Conservation (phyloP, 2,329 filamentous ascomycete species). For the Aspergillus latus region DNA sequence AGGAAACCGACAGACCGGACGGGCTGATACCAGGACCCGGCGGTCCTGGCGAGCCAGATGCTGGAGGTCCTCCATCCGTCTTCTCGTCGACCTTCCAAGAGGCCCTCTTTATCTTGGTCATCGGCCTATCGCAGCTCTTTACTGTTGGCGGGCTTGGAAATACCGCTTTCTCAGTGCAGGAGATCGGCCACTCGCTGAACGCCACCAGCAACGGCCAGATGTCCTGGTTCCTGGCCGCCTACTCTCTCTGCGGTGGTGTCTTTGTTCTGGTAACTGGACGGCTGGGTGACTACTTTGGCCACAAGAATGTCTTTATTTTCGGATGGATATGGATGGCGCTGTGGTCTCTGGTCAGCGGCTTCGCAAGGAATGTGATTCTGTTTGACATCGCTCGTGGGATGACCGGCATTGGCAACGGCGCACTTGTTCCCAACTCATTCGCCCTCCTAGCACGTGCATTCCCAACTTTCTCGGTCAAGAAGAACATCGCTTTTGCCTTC, state of each 20-base stretch:
- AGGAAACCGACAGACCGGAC: no score
- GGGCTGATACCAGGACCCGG: no score
- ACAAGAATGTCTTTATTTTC: slow-evolving; percentile 33
- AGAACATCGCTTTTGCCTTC: slow-evolving; percentile 58
- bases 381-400: slow-evolving; percentile 54
- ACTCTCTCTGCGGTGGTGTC: neutral
- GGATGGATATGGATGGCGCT: slow-evolving; percentile 36
- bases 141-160: neutral
- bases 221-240: slow-evolving; percentile 2
- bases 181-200: neutral
- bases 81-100: neutral
- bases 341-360: slow-evolving; percentile 37
- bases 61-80: no score
- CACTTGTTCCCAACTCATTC: slow-evolving; percentile 64
- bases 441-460: slow-evolving; percentile 63
- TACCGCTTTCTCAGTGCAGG: neutral
- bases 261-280: slow-evolving; percentile 24
- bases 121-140: neutral
- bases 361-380: slow-evolving; percentile 41
- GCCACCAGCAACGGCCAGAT: neutral
- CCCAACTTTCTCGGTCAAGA: slow-evolving; percentile 56
- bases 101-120: neutral
- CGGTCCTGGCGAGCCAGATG: no score
- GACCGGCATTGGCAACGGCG: slow-evolving; percentile 58
- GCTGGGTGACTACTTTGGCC: slow-evolving; percentile 39